phyloP scores from a whole-genome alignment of 1,284 basidiomycete genomes.

The Schizopora paradoxa region DNA sequence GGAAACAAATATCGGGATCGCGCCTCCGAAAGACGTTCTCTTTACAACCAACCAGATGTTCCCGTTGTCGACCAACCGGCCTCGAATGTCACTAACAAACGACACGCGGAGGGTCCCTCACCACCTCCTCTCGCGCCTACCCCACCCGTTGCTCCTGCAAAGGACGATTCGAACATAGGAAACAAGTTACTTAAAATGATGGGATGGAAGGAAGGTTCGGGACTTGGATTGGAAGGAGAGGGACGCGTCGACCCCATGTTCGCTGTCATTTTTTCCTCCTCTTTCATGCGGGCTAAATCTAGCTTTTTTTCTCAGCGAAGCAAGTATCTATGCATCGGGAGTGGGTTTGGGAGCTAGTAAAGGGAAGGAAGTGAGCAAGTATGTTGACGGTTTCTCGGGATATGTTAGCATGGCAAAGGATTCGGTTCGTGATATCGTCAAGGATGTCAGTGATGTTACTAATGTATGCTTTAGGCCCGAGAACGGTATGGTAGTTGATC shows the following conservation, averaged over 20 bases:
- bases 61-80: constrained; percentile 52
- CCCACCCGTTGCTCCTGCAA: constrained; percentile 55
- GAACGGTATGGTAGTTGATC: constrained; percentile 31
- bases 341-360: constrained; percentile 86
- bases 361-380: constrained; percentile 76
- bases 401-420: constrained; percentile 76
- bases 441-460: constrained; percentile 22
- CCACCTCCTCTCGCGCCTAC: constrained; percentile 59
- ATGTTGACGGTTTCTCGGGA: constrained; percentile 62
- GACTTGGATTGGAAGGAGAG: constrained; percentile 73
- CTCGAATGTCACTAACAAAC: constrained; percentile 38
- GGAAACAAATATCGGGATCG: constrained; percentile 82
- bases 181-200: constrained; percentile 92
- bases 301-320: constrained; percentile 43
- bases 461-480: constrained; percentile 37
- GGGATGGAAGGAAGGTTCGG: constrained; percentile 91
- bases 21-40: constrained; percentile 79
- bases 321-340: constrained; percentile 80
- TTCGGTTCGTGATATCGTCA: constrained; percentile 29
- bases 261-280: constrained; percentile 13
- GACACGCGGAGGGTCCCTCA: constrained; percentile 57
- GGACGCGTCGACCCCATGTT: constrained; percentile 84
- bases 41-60: constrained; percentile 86
- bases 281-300: constrained; percentile 15
- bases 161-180: constrained; percentile 80